phyloP scores from a whole-genome alignment of 2,329 filamentous ascomycete species.

The Leptographium wingfieldii region DNA sequence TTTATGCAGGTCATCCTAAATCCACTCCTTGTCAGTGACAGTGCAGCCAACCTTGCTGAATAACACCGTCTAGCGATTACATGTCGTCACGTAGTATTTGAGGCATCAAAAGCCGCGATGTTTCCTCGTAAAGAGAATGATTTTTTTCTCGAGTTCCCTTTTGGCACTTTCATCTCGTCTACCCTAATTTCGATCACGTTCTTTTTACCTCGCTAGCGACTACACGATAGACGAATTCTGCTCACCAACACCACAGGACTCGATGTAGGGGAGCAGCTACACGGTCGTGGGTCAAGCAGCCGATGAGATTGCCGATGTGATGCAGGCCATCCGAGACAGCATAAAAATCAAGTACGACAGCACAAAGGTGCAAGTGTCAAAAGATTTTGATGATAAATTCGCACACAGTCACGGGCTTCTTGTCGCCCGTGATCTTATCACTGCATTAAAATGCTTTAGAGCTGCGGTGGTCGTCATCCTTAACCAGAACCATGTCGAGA shows the following conservation, averaged over 20 bases:
- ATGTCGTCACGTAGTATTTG: no score
- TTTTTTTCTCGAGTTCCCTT: no score
- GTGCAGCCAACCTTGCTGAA: no score
- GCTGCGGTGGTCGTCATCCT: background rate
- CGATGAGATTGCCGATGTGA: background rate
- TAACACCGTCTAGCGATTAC: no score
- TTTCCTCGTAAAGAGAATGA: no score
- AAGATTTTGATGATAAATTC: background rate
- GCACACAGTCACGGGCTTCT: background rate
- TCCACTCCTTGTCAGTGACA: no score
- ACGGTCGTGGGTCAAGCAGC: background rate
- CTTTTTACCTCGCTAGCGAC: background rate
- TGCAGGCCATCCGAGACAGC: background rate
- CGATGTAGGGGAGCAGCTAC: background rate
- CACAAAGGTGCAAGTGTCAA: background rate
- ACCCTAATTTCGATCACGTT: no score
- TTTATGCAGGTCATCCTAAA: no score
- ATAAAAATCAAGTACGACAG: background rate
- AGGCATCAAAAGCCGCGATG: no score
- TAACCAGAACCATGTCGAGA: background rate
- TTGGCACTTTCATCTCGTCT: no score
- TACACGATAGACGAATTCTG: background rate
- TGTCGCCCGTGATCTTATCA: background rate
- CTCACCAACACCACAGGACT: no score
- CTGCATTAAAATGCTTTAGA: background rate